These are phyloP conservation scores for Larix sibirica DNA, from an alignment of 83 land plant genomes.

Conservation along the genomic window DNA sequence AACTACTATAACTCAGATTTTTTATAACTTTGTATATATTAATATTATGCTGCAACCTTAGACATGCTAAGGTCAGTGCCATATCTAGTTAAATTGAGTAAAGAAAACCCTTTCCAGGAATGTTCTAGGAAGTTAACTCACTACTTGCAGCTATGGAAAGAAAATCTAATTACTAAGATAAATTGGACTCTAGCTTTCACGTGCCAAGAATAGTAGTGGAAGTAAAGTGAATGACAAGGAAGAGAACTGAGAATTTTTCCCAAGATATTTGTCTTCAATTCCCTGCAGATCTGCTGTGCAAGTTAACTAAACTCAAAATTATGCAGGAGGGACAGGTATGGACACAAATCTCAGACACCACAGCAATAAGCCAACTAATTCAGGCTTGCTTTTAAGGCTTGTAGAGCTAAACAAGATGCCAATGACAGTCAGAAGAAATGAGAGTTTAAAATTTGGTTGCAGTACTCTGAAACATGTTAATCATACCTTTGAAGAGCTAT, in stretches of 20 bases:
- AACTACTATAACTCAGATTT: not conserved
- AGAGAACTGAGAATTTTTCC: not conserved
- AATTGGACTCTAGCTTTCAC: not conserved
- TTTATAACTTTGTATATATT: not conserved
- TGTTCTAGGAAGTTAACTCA: too few species aligned
- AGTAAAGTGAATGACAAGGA: not conserved
- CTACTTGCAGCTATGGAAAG: too few species aligned
- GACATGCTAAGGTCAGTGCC: not conserved
- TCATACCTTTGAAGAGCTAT: slow-evolving; percentile 47
- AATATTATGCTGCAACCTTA: not conserved
- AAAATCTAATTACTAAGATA: not conserved
- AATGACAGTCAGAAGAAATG: not conserved
- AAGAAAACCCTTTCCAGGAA: not conserved
- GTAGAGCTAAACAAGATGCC: not conserved
- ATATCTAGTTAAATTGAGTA: not conserved
- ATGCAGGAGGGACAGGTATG: not conserved
- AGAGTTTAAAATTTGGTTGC: not conserved
- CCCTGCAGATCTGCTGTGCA: not conserved
- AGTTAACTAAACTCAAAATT: not conserved
- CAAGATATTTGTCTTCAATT: not conserved
- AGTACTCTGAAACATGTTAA: not conserved
- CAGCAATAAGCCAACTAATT: not conserved
- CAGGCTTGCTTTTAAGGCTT: not conserved
- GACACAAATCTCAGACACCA: not conserved
- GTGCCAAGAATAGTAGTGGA: too few species aligned